Percentiles rank a stretch among this genome's conserved stretches.
Evolutionary conservation across 2,329 filamentous ascomycete species (phyloP).

Genomic region (Diplodia corticola): DNA sequence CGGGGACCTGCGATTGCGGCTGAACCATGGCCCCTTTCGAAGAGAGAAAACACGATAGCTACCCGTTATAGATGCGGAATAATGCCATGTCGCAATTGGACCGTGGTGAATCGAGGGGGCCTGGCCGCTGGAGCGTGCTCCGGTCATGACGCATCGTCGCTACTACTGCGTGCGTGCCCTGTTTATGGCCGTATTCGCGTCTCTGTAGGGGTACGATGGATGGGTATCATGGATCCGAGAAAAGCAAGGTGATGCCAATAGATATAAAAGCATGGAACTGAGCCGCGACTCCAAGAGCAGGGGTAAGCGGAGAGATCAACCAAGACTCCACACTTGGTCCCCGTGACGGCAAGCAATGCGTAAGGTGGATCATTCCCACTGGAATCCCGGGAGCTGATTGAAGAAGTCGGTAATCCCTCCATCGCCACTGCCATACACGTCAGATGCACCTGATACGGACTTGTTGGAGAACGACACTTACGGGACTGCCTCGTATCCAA

Average conservation of each 20-base stretch:
- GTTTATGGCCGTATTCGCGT: neutral
- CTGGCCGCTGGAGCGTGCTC: neutral
- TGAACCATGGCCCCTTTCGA: neutral
- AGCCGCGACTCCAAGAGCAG: neutral
- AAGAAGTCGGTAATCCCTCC: conserved; percentile 5
- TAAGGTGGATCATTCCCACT: conserved; percentile 1
- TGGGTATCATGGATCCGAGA: neutral
- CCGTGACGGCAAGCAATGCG: neutral
- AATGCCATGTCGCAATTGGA: no score
- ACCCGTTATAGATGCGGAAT: no score
- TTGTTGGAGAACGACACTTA: neutral
- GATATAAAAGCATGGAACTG: neutral
- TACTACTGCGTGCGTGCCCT: no score
- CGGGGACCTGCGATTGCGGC: neutral
- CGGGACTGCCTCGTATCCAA: neutral
- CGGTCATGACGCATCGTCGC: neutral
- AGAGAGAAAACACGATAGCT: neutral
- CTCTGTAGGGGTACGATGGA: no score
- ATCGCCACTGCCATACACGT: neutral
- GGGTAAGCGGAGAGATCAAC: neutral
- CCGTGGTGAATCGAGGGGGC: neutral
- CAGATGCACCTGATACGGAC: neutral
- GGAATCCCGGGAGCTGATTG: conserved; percentile 16
- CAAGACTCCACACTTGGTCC: neutral
- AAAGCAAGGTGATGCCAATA: neutral